A percentile compares a stretch with the other conserved stretches of the same genome.
Evolutionary conservation across 768 basidiomycete genomes (phyloP).

Genomic region (Podaxis sp.): DNA sequence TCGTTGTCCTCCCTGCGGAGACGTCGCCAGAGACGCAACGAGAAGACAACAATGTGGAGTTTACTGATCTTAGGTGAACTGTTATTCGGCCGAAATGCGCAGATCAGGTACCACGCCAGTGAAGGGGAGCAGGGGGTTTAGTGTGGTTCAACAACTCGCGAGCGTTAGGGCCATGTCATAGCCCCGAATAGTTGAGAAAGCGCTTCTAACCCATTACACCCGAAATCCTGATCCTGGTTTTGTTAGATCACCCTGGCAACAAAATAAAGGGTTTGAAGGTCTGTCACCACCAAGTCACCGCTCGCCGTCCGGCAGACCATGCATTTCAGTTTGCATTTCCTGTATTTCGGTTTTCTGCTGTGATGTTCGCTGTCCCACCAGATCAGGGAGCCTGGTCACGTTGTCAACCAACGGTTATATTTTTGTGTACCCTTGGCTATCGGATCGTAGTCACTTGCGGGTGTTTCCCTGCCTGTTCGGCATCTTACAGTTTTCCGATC

Average conservation of each 20-base stretch:
- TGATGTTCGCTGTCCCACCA: not conserved
- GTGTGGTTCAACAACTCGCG: no score
- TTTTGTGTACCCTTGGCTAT: constrained; percentile 3
- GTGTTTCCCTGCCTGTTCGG: not conserved
- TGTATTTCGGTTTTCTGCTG: not conserved
- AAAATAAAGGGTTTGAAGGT: no score
- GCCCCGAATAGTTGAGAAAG: not conserved
- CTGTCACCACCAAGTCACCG: no score
- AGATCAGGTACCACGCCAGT: constrained; percentile 4
- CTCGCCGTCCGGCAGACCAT: not conserved
- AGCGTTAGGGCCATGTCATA: no score
- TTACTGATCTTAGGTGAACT: not conserved
- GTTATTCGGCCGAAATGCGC: constrained; percentile 9
- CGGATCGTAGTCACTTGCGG: constrained; percentile 3
- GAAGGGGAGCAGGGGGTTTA: not conserved
- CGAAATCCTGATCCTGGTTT: not conserved
- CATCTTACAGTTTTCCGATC: constrained; percentile 1
- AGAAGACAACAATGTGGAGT: not conserved
- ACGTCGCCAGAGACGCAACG: not conserved
- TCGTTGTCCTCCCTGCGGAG: not conserved
- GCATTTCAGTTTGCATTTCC: not conserved
- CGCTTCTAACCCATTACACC: not conserved
- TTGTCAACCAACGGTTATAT: not conserved
- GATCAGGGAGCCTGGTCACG: not conserved
- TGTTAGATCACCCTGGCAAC: not conserved